Evolutionary conservation across 768 basidiomycete species (phyloP), one percentile per base, ranked within the genome.

Genomic region (Rhodotorula taiwanensis): DNA sequence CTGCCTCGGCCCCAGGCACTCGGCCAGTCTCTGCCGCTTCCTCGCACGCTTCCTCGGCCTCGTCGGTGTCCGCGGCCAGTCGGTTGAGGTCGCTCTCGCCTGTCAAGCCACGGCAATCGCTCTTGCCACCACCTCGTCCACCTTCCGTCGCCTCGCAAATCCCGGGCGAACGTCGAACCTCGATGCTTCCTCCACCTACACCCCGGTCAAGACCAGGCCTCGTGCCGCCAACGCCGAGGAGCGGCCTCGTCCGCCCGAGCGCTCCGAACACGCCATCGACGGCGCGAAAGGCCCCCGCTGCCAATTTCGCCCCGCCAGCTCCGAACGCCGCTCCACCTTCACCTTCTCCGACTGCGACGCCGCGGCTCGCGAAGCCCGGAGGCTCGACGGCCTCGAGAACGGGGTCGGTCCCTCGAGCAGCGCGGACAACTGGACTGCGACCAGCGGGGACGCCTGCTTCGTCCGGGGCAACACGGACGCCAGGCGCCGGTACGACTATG

Each of bases 1-100:
- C 73, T 60, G 56, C 83, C 85, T 65, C 85, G 85, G 59, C 75
- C 16, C 21, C 59, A 14, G 27, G 31, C 8, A 47, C 50, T 9
- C 28, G 52, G 1, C 44, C 65, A 0, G 57, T 62, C 20, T 54
- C 61, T 13, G 39, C 33, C 42, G 49, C 55, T 0, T 39, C 62
- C 1, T 36, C 34, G 23, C 36, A 39, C 16, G 33, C 51, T 5
- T 10, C 51, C 11, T 52, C 51, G 5, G 27, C 27, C n/a, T n/a
- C n/a, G n/a, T n/a, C 52, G 33, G 51, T 25, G 20, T 21, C 36
- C 3, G 20, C 11, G n/a, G 55, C 10, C 36, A 39, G 36, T 16
- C 36, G 36, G 36, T 16, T 16, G 36, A 39, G 10, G 36, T 10
- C 10, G 16, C 36, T 16, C 27, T 57, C 67, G 1, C 55, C 62